phyloP scores from a whole-genome alignment of 371 early-diverging fungal species.

The Lichtheimia ramosa region DNA sequence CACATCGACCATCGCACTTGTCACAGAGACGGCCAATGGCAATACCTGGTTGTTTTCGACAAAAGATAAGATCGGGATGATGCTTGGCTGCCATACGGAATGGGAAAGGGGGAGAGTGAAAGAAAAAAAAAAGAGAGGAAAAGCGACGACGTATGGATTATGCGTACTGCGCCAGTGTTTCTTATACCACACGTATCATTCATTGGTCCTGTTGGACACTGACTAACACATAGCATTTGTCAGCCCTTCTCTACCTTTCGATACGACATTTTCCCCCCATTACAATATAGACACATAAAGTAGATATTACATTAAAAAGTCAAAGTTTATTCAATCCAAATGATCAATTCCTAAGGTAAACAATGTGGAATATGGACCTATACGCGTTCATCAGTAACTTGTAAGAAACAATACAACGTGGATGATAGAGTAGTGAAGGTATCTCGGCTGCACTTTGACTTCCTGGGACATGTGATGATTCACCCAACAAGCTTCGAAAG shows the following conservation, averaged over 20 bases:
- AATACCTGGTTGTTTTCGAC: conserved; percentile 94
- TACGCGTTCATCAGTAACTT: not conserved
- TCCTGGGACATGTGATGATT: conserved; percentile 14
- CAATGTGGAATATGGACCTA: too few species aligned
- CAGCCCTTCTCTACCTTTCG: not conserved
- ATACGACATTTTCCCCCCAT: not conserved
- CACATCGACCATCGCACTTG: conserved; percentile 93
- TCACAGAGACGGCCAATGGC: conserved; percentile 96
- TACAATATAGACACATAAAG: not conserved
- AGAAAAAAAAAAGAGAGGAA: not conserved
- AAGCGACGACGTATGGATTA: not conserved
- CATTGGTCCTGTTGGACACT: too few species aligned
- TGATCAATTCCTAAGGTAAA: too few species aligned
- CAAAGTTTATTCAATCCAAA: too few species aligned
- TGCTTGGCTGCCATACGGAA: conserved; percentile 75
- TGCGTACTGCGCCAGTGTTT: too few species aligned
- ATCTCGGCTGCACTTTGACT: conserved; percentile 16
- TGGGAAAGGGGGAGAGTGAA: not conserved
- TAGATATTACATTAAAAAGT: too few species aligned
- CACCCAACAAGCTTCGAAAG: conserved; percentile 14
- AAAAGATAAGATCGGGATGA: conserved; percentile 94
- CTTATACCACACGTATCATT: too few species aligned
- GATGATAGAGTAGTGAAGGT: conserved; percentile 1
- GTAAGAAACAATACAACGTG: not conserved
- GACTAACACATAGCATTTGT: not conserved